Evolutionary conservation across 2,329 filamentous ascomycete species (phyloP).

Genomic region (Fusarium circinatum): DNA sequence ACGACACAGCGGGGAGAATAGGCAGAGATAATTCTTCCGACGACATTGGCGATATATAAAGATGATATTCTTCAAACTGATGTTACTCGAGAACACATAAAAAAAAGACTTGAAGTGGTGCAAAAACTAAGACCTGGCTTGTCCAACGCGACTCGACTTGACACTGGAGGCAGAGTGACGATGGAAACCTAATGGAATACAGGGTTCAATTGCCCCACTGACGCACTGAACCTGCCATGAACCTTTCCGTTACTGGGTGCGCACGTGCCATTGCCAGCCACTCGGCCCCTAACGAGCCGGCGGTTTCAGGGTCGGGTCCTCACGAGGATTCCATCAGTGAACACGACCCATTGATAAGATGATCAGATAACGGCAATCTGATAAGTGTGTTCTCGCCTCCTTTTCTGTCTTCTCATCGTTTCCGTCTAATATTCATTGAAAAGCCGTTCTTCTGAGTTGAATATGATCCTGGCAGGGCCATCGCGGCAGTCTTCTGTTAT

Average conservation of each 20-base stretch:
- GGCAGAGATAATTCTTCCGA: constrained; percentile 57
- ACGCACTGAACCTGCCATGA: constrained; percentile 24
- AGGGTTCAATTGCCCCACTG: constrained; percentile 39
- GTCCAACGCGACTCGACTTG: constrained; percentile 22
- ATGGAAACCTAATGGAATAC: constrained; percentile 20
- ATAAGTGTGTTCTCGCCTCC: not conserved
- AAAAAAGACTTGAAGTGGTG: not conserved
- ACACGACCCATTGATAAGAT: constrained; percentile 30
- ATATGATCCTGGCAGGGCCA: not conserved
- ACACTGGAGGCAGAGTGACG: constrained; percentile 35
- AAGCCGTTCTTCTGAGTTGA: not conserved
- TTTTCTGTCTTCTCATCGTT: not conserved
- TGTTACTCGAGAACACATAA: constrained; percentile 16
- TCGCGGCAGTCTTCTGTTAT: not conserved
- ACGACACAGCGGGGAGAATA: constrained; percentile 51
- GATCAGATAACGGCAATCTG: constrained; percentile 31
- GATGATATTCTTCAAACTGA: not conserved
- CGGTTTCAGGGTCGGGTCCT: constrained; percentile 36
- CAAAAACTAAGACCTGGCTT: constrained; percentile 13
- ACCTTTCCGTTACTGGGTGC: constrained; percentile 27
- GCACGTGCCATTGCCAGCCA: constrained; percentile 40
- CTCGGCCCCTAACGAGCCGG: constrained; percentile 10
- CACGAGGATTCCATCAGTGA: not conserved
- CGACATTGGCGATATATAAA: constrained; percentile 42
- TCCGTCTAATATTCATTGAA: not conserved